phyloP scores from a whole-genome alignment of 257 asterid species.

The Nicotiana benthamiana region DNA sequence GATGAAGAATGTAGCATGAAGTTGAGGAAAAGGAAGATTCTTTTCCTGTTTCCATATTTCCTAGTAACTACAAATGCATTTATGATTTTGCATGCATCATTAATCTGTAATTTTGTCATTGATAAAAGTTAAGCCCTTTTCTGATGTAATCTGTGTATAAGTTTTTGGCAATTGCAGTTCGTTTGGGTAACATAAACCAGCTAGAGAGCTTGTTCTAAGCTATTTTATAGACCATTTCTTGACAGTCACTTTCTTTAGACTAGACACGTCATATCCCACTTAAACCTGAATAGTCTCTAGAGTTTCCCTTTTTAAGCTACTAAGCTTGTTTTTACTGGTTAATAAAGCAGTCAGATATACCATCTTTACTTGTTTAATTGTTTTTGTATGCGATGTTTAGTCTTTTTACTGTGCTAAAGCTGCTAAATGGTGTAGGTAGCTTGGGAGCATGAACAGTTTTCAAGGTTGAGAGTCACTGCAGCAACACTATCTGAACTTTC shows the following conservation, averaged over 20 bases:
- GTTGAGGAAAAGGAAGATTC: background rate
- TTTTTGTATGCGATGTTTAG: no score
- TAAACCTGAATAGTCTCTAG: background rate
- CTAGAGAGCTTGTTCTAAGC: background rate
- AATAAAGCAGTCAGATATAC: no score
- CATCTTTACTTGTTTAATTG: no score
- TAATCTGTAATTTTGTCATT: background rate
- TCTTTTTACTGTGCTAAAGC: no score
- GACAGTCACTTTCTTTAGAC: background rate
- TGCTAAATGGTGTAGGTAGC: no score
- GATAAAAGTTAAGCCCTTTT: background rate
- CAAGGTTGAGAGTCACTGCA: no score
- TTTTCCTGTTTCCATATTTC: background rate
- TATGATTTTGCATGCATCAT: background rate
- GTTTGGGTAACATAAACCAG: background rate
- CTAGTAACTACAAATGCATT: background rate
- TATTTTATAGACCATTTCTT: background rate
- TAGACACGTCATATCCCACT: background rate
- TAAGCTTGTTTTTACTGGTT: no score
- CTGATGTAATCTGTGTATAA: background rate
- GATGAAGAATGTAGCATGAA: no score
- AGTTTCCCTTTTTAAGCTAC: background rate
- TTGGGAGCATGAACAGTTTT: no score
- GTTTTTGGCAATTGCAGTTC: background rate
- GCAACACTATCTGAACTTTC: no score